Evolutionary conservation across 345 rosid species (phyloP), one percentile per base, ranked within the genome.

Genomic region (Corchorus olitorius): DNA sequence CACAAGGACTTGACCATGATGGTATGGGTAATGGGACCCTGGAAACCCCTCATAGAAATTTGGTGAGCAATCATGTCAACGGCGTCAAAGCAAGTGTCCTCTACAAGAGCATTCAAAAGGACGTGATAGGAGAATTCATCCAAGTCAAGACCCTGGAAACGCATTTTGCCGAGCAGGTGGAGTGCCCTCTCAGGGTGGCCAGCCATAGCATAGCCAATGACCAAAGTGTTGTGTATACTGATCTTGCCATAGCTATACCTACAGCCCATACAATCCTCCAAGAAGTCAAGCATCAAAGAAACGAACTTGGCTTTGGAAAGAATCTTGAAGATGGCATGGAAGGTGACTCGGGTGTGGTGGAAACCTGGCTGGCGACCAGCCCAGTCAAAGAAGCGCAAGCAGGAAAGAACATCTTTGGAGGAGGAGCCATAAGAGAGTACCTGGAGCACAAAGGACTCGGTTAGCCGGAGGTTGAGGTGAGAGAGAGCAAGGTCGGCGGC

Each of bases 331-430:
- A 93, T 84, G 37, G 98, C 93, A 33, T 86, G 80, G 72, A 82
- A 92, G 7, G 97, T 90, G 27, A 82, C 84, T 2, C 90, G 90
- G 2, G 97, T 87, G 72, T 92, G 99, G 62, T 66, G 46, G 53
- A 86, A 96, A 2, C 89, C 87, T 0, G 76, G 84, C 71, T 92
- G 98, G 13, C 83, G 88, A 19, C 97, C 97, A 2, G 92, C 97
- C 99, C 99, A 96, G 55, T 92, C 99, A 81, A 92, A 93, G 89
- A 96, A 92, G 75, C 85, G 87, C 76, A 96, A 86, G 72, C 98
- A 93, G 8, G 91, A 83, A 15, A 89, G 83, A 52, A 93, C 84
- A 39, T 88, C 89, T 10, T 77, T 41, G 64, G 63, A 65, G 50
- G 53, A 37, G 20, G 72, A 81, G 17, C 89, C 91, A 62, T 92